Base-by-base conservation (phyloP, 2,329 filamentous ascomycete species). In the Hysterium pulicare region DNA sequence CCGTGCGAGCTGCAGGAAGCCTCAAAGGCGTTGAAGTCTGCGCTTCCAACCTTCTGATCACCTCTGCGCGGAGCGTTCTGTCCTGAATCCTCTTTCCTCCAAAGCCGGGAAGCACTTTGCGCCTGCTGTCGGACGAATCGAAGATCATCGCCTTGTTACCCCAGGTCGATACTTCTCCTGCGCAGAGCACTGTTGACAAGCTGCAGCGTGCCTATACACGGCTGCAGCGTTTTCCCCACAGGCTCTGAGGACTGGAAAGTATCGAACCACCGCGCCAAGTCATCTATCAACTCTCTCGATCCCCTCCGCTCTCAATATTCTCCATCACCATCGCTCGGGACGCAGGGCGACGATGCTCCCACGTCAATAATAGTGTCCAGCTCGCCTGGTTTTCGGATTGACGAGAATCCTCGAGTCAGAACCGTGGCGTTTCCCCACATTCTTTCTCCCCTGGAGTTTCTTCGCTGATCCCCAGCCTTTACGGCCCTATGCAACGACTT, bases 11-110 rank as follows among this genome's bases (percentile, higher is more conserved):
- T 61, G 61, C 61, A 62, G 59, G 43, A 66, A 64, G 59, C 63
- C 61, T 66, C 63, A 67, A 66, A 67, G 61, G 61, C 60, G 61
- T 65, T 62, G 57, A 46, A 53, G 52, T 58, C 55, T 60, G 58
- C 59, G 50, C 55, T 51, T 58, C 53, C 58, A 49, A 53, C 50
- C 51, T 7, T 59, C 51, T 58, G 55, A 53, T 54, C 59, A 52
- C 48, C 54, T 60, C 53, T 61, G 60, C 57, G 52, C 61, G 62
- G 60, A 59, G 50, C 50, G 56, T 56, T 52, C 49, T 59, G 53
- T 51, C 50, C 50, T 52, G 47, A 55, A 50, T 45, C 46, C 45
- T 50, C 57, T 42, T 44, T 48, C 48, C 47, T 49, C 32, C 49
- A 45, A 52, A 48, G 42, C 54, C 55, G 49, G 49, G 48, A 57